These are phyloP conservation scores for Apiotrichum veenhuisii DNA, from an alignment of 1,284 basidiomycete genomes.

Conservation along the genomic window DNA sequence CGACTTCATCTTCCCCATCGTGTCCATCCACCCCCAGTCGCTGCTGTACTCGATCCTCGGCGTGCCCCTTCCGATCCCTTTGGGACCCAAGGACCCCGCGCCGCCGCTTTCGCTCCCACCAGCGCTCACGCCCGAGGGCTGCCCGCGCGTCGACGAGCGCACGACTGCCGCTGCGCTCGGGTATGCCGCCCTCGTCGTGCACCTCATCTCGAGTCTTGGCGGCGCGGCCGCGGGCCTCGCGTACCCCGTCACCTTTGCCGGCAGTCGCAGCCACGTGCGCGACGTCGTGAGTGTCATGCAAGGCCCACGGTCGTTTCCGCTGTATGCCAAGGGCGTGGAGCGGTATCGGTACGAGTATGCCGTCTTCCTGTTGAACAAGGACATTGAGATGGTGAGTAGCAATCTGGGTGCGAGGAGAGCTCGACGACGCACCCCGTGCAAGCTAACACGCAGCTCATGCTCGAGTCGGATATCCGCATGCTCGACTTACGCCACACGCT, in stretches of 20 bases:
- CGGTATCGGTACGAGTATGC: conserved; percentile 97
- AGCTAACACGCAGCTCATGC: conserved; percentile 66
- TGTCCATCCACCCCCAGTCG: conserved; percentile 71
- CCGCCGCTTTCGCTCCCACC: conserved; percentile 69
- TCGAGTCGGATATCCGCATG: conserved; percentile 76
- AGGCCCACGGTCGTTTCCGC: conserved; percentile 88
- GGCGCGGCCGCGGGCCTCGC: conserved; percentile 57
- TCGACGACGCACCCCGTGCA: too few relatives aligned
- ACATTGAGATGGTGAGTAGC: conserved; percentile 80
- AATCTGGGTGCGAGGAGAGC: too few relatives aligned
- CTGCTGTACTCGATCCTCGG: conserved; percentile 78
- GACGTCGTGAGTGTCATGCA: conserved; percentile 91
- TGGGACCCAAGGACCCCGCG: conserved; percentile 69
- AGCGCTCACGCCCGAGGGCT: conserved; percentile 50
- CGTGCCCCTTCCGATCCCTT: conserved; percentile 79
- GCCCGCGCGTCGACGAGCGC: conserved; percentile 69
- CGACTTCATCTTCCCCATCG: conserved; percentile 80
- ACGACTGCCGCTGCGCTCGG: conserved; percentile 79
- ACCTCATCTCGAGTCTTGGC: conserved; percentile 73
- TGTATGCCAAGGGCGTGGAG: conserved; percentile 91
- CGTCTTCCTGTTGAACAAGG: conserved; percentile 93
- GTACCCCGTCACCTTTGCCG: conserved; percentile 84
- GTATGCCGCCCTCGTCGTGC: conserved; percentile 77
- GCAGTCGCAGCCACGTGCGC: conserved; percentile 78
- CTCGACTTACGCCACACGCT: conserved; percentile 93